Evolutionary conservation across 352 stramenopile genomes (phyloP), one percentile per base, ranked within the genome.

Genomic region (Phytophthora foliorum): DNA sequence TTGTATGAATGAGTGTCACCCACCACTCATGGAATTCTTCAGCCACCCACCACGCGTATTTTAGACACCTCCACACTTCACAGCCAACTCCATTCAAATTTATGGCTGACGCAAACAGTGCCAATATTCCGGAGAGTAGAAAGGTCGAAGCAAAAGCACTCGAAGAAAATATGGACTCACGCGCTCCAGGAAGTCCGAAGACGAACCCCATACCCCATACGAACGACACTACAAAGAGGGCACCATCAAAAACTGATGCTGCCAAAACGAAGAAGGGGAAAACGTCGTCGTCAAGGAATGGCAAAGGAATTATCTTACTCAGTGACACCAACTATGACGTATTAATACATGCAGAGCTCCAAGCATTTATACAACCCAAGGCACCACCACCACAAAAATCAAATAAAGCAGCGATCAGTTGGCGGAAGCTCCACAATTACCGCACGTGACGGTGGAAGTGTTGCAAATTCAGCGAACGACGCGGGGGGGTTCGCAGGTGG

Each of bases 401-500:
- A 45, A 24, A 41, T 66, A 2, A 74, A 71, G 13, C 67, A 67
- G 25, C 41, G 36, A 10, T 56, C 53, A 6, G 45, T 54, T 54
- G 5, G 13, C 45, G 17, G 51, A 55, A 39, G 63, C 42, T 65
- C 60, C 8, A 50, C 32, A 19, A 13, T 71, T 31, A 54, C 53
- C 39, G 32, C 39, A 6, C 14, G 19, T 19, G 22, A 52, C 14
- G 8, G 17, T 36, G 4, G n/a, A 9, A 21, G n/a, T 22, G 36
- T 46, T 24, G n/a, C 38, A 24, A 21, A n/a, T 13, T 27, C 4
- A 42, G 13, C n/a, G 2, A 53, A 60, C 21, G 61, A 57, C 22
- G 29, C 48, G 2, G 63, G 51, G 6, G 66, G 62, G 7, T 78
- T 82, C 34, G 69, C 83, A 6, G 79, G 72, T 4, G 83, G 80